Evolutionary conservation across 805 yeast genomes (phyloP).

Genomic region (Candida quercuum): DNA sequence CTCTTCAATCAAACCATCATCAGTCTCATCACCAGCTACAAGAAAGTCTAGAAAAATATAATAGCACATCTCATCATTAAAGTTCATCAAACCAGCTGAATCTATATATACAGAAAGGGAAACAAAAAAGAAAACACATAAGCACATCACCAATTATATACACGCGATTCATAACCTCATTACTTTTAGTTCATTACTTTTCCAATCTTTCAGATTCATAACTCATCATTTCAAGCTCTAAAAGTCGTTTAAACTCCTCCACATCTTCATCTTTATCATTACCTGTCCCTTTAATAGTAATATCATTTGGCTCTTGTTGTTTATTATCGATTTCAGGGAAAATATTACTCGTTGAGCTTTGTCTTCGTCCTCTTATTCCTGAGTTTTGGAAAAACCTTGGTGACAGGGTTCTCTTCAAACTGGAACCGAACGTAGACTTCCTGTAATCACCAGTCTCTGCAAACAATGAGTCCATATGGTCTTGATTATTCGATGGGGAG

Average conservation of each 20-base stretch:
- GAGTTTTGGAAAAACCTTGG: constrained; percentile 12
- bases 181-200: not conserved
- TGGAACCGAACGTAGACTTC: constrained; percentile 7
- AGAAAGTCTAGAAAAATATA: constrained; percentile 6
- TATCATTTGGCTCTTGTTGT: not conserved
- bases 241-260: constrained; percentile 17
- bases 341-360: not conserved
- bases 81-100: too few relatives aligned
- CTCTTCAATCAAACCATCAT: not conserved
- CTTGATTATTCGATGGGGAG: constrained; percentile 4
- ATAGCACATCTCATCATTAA: not conserved
- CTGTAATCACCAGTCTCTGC: constrained; percentile 5
- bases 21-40: not conserved
- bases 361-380: not conserved
- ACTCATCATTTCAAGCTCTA: constrained; percentile 17
- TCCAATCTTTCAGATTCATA: constrained; percentile 17
- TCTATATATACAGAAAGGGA: too few relatives aligned
- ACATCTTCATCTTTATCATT: constrained; percentile 15
- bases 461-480: not conserved
- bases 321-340: not conserved
- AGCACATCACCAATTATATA: too few relatives aligned
- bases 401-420: constrained; percentile 18
- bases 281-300: not conserved
- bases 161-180: not conserved
- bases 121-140: not conserved